These are phyloP conservation scores for Dactylorhiza incarnata DNA, from an alignment of 106 monocot genomes.

Conservation along the genomic window DNA sequence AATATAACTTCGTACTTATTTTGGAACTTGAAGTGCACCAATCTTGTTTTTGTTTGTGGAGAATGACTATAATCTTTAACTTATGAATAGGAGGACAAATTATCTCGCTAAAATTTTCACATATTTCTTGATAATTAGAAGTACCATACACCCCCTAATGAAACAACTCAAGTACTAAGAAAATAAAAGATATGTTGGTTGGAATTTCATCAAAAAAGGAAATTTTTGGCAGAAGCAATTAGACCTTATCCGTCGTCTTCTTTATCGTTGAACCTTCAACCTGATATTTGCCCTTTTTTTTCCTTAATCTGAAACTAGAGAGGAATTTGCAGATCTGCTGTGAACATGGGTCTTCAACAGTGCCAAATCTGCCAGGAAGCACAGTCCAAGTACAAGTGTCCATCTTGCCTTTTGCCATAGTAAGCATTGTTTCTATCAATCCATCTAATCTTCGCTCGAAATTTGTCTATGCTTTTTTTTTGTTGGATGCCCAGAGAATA, in stretches of 20 bases:
- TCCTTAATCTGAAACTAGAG: background rate
- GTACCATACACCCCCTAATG: background rate
- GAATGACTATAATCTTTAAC: background rate
- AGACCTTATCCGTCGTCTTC: background rate
- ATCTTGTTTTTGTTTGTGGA: background rate
- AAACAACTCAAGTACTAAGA: too few species aligned
- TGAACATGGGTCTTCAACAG: slow-evolving; percentile 30
- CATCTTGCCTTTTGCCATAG: slow-evolving; percentile 68
- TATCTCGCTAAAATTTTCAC: background rate
- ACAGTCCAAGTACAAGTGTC: slow-evolving; percentile 83
- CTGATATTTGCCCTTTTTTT: background rate
- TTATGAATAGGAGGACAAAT: background rate
- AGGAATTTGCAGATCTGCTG: background rate
- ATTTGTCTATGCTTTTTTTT: background rate
- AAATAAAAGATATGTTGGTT: background rate
- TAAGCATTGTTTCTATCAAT: slow-evolving; percentile 20
- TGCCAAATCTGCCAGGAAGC: slow-evolving; percentile 60
- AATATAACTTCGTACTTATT: background rate
- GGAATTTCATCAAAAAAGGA: background rate
- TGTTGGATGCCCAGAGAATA: background rate
- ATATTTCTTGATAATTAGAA: background rate
- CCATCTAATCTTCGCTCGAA: background rate
- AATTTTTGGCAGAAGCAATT: background rate
- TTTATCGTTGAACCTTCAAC: background rate
- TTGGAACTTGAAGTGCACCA: background rate